phyloP scores from a whole-genome alignment of 345 rosid species.

The Eucalyptus microcorys region DNA sequence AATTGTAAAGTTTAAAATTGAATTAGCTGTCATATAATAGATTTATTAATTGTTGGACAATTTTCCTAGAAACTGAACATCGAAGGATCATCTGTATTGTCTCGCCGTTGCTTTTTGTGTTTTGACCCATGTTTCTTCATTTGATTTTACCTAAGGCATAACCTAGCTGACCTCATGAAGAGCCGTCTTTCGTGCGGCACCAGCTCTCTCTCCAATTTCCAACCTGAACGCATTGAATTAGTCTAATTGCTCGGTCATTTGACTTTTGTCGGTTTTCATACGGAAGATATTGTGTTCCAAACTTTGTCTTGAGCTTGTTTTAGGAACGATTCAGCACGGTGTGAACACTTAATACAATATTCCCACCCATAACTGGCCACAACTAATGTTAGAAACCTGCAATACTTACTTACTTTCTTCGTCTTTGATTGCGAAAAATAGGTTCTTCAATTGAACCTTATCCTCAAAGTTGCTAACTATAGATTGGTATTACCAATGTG shows the following conservation, averaged over 20 bases:
- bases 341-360: not conserved
- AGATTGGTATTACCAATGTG: not conserved
- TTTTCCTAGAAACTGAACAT: not conserved
- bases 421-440: not conserved
- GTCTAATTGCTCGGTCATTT: not conserved
- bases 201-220: not conserved
- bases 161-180: not conserved
- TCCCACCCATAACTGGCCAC: not conserved
- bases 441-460: not conserved
- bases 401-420: not conserved
- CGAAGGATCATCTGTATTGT: not conserved
- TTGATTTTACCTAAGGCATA: not conserved
- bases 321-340: not conserved
- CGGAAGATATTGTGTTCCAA: not conserved
- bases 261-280: not conserved
- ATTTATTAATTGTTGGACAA: not conserved
- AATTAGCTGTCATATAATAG: fast-evolving
- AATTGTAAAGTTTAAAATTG: not conserved
- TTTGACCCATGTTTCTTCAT: not conserved
- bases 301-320: not conserved
- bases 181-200: not conserved
- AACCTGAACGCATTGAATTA: not conserved
- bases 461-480: not conserved
- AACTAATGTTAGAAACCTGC: not conserved
- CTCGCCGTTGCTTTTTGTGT: not conserved